A percentile compares a stretch with the other conserved stretches of the same genome.
These are phyloP conservation scores for Psilocybe sp. DNA, from an alignment of 768 basidiomycete species.

Conservation along the genomic window DNA sequence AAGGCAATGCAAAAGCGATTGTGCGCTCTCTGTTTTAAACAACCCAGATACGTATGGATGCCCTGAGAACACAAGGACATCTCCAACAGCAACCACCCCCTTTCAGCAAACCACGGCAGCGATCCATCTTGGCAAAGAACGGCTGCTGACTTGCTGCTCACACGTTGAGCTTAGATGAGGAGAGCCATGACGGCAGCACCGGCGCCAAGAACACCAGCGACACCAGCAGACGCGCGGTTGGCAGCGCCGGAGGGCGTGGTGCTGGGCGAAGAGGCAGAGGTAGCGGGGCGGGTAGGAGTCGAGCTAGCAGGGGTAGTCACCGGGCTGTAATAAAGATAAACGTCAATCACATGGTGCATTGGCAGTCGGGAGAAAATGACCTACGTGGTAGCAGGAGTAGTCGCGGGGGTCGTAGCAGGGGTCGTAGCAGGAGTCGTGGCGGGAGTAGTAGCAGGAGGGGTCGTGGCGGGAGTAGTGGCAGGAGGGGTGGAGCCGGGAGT, in stretches of 20 bases:
- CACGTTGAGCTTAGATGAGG: slow-evolving; percentile 28
- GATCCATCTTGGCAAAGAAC: too few species aligned
- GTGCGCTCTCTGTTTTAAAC: too few species aligned
- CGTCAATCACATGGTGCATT: background rate
- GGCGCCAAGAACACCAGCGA: slow-evolving; percentile 40
- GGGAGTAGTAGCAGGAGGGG: slow-evolving; percentile 6
- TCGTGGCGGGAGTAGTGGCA: slow-evolving; percentile 10
- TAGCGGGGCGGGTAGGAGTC: background rate
- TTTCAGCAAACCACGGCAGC: too few species aligned
- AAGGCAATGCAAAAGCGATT: too few species aligned
- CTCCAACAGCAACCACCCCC: too few species aligned
- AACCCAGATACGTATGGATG: too few species aligned
- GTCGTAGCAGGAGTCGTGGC: slow-evolving; percentile 15
- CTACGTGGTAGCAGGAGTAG: slow-evolving; percentile 9
- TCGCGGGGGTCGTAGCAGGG: slow-evolving; percentile 9
- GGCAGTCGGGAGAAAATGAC: background rate
- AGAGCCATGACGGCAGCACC: slow-evolving; percentile 44
- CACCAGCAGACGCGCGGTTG: slow-evolving; percentile 26
- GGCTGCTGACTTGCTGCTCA: too few species aligned
- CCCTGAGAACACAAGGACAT: too few species aligned
- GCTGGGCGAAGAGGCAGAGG: background rate
- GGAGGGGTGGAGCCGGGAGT: slow-evolving; percentile 7
- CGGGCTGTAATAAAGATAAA: background rate
- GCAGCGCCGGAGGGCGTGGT: slow-evolving; percentile 9
- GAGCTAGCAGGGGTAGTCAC: too few species aligned